These are phyloP conservation scores for Xylaria sp. DNA, from an alignment of 2,329 filamentous ascomycete genomes.

Conservation along the genomic window DNA sequence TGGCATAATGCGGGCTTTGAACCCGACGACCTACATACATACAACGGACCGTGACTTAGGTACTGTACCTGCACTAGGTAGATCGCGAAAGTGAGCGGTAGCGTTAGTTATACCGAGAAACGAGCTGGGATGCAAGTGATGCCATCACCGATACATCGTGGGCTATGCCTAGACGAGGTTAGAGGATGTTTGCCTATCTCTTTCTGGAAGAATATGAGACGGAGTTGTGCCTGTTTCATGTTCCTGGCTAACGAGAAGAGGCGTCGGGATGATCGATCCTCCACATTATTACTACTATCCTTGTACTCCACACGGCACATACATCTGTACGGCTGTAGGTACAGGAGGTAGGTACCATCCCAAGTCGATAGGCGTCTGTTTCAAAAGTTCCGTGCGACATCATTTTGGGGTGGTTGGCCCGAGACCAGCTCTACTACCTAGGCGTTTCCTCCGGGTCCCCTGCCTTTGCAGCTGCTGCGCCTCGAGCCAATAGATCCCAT, in stretches of 20 bases:
- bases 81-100: slow-evolving; percentile 3
- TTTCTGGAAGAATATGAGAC: slow-evolving; percentile 49
- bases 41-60: not conserved
- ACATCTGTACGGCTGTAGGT: slow-evolving; percentile 11
- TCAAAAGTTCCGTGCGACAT: slow-evolving; percentile 39
- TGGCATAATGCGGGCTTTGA: slow-evolving; percentile 5
- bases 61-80: not conserved
- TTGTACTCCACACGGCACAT: slow-evolving; percentile 26
- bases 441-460: slow-evolving; percentile 27
- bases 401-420: slow-evolving; percentile 34
- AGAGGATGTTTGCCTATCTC: slow-evolving; percentile 37
- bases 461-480: slow-evolving; percentile 26
- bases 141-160: slow-evolving; percentile 8
- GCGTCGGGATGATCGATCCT: slow-evolving; percentile 32
- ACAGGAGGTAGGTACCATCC: slow-evolving; percentile 30
- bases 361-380: slow-evolving; percentile 41
- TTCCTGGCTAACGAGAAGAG: slow-evolving; percentile 42
- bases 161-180: slow-evolving; percentile 21
- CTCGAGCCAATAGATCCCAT: slow-evolving; percentile 28
- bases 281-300: slow-evolving; percentile 20
- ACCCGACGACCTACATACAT: not conserved
- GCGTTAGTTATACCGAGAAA: not conserved
- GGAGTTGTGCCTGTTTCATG: slow-evolving; percentile 46
- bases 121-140: slow-evolving; percentile 1
- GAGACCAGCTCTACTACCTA: slow-evolving; percentile 30